Evolutionary conservation across 257 asterid species (phyloP), one percentile per base, ranked within the genome.

Genomic region (Salvia hispanica): DNA sequence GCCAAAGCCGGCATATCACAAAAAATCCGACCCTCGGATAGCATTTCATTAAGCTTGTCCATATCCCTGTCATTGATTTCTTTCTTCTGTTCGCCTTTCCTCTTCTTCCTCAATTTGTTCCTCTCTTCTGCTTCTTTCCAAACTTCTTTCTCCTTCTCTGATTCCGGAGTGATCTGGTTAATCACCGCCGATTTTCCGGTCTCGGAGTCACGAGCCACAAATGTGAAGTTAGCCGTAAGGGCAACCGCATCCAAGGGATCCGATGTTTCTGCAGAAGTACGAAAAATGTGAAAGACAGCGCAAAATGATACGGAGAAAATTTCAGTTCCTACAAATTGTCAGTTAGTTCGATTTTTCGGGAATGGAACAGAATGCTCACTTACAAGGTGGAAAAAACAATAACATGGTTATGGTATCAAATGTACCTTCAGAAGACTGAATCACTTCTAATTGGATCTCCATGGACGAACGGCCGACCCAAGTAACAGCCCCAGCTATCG

Each of bases 1-100:
- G 97, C 96, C 74, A 92, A 86, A 75, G 96, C 93, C 40, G 98
- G 98, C 97, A 92, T 89, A 66, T 92, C 96, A 37, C 91, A 85
- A 56, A 89, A 89, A 16, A 92, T 79, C 53, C 95, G 78, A 67
- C 97, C 92, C 75, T 92, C 95, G 14, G 90, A 81, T 67, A 88
- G 85, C 77, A 92, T 75, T 40, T 79, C 80, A 4, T 75, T 51
- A 18, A 89, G 79, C 81, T 85, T 80, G 3, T 74, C 81, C 53
- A 14, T 75, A 75, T 92, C 91, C 67, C 77, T 84, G 3, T 76
- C 75, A 42, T 69, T 85, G 28, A 79, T 79, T 54, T 76, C 86
- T 77, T 69, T 85, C 78, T 81, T 83, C 43, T 73, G 73, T 72
- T 89, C 88, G 16, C 78, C 82, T 76, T 72, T 86, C 74, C 76